phyloP scores from a whole-genome alignment of 257 asterid species.

The Scutellaria barbata region DNA sequence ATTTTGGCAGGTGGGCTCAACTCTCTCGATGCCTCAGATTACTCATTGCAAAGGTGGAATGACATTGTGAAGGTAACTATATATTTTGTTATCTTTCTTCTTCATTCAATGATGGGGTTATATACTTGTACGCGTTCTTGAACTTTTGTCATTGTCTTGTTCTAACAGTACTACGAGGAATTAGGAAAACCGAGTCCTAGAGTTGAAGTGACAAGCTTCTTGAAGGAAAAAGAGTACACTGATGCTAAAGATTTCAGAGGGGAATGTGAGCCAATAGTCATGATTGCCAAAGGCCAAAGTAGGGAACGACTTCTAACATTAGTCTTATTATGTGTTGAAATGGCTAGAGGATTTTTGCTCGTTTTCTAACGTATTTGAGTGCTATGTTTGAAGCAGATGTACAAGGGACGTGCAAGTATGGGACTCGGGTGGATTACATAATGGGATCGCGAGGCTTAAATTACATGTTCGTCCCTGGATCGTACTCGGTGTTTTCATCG shows the following conservation, averaged over 20 bases:
- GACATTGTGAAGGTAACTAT: conserved; percentile 73
- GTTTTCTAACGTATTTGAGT: background rate
- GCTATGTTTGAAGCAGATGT: conserved; percentile 51
- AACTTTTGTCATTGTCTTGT: background rate
- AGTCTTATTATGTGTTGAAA: background rate
- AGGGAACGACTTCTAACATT: conserved; percentile 15
- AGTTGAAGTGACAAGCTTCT: conserved; percentile 66
- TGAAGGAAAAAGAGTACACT: conserved; percentile 66
- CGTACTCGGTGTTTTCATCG: conserved; percentile 84
- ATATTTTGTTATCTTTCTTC: background rate
- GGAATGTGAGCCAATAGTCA: conserved; percentile 82
- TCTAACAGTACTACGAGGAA: conserved; percentile 68
- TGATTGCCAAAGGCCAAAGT: conserved; percentile 98
- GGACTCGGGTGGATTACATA: conserved; percentile 88
- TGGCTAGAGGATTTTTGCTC: background rate
- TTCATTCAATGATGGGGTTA: background rate
- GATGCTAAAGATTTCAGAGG: conserved; percentile 85
- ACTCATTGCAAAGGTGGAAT: conserved; percentile 82
- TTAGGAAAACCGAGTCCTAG: conserved; percentile 89
- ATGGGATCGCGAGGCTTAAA: conserved; percentile 56
- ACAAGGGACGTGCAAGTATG: conserved; percentile 95
- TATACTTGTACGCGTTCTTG: background rate
- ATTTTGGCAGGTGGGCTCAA: conserved; percentile 87
- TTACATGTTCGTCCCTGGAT: conserved; percentile 78
- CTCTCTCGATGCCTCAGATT: conserved; percentile 88